These are phyloP conservation scores for Trametes pubescens DNA, from an alignment of 1,284 basidiomycete genomes.

Conservation along the genomic window DNA sequence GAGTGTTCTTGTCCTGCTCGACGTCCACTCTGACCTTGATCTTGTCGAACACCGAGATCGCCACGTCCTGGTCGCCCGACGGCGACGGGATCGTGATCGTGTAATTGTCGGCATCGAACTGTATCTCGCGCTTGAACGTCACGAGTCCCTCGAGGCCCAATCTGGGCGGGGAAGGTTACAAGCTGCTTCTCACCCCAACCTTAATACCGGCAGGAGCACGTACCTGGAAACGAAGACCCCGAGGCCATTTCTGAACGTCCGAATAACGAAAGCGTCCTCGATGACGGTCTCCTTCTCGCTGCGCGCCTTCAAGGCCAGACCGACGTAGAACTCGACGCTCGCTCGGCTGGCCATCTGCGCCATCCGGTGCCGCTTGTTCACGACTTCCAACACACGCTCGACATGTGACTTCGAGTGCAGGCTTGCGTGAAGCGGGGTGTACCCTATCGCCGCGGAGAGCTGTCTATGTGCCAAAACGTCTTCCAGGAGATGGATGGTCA, in stretches of 20 bases:
- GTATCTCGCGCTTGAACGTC: conserved; percentile 88
- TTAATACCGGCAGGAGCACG: conserved; percentile 43
- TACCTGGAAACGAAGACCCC: conserved; percentile 96
- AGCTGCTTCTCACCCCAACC: conserved; percentile 22
- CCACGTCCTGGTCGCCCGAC: conserved; percentile 53
- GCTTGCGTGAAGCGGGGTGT: conserved; percentile 84
- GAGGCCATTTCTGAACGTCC: conserved; percentile 94
- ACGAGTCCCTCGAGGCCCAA: conserved; percentile 95
- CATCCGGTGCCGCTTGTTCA: conserved; percentile 94
- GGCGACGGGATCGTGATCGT: conserved; percentile 79
- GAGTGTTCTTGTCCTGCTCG: conserved; percentile 95
- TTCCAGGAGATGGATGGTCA: conserved; percentile 36
- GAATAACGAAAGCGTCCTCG: conserved; percentile 95
- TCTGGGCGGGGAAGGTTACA: conserved; percentile 50
- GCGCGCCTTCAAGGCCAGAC: conserved; percentile 85
- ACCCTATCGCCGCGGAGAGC: conserved; percentile 89
- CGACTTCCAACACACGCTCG: conserved; percentile 86
- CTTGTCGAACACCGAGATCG: conserved; percentile 91
- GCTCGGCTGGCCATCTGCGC: conserved; percentile 98
- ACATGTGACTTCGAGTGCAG: conserved; percentile 92
- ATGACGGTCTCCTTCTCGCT: conserved; percentile 61
- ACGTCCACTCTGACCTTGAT: conserved; percentile 91
- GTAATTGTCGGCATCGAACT: conserved; percentile 94
- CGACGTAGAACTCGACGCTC: conserved; percentile 97
- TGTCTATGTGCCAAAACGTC: conserved; percentile 97